Conservation (phyloP, 2,329 filamentous ascomycete species). For the Beauveria sp. region DNA sequence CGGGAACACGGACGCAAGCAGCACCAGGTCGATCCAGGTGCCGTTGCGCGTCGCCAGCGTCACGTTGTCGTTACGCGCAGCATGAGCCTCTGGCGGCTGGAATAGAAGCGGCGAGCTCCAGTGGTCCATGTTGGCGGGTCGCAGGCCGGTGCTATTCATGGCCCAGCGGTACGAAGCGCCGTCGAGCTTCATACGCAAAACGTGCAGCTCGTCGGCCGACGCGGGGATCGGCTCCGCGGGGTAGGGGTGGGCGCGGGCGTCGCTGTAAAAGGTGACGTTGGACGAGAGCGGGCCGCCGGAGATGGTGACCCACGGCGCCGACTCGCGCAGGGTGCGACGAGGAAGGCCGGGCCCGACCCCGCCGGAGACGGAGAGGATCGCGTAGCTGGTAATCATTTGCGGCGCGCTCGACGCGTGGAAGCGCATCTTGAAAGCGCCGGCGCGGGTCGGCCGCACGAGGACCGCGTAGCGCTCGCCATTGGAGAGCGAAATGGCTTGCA, state of each 20-base stretch:
- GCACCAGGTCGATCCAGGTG: conserved; percentile 50
- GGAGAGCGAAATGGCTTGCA: conserved; percentile 37
- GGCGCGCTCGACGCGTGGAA: conserved; percentile 38
- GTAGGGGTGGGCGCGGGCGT: conserved; percentile 36
- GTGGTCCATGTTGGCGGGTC: conserved; percentile 28
- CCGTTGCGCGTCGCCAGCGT: conserved; percentile 39
- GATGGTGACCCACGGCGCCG: conserved; percentile 40
- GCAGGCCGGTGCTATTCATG: conserved; percentile 38
- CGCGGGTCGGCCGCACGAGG: conserved; percentile 36
- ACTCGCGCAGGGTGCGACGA: conserved; percentile 14
- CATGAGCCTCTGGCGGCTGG: conserved; percentile 21
- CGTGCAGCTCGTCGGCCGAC: conserved; percentile 37
- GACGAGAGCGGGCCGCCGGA: conserved; percentile 35
- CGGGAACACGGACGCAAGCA: conserved; percentile 33
- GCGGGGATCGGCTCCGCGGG: conserved; percentile 36
- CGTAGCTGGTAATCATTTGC: conserved; percentile 49
- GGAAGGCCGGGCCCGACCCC: not conserved
- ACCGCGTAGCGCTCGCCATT: conserved; percentile 49
- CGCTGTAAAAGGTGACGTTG: conserved; percentile 36
- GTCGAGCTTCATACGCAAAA: conserved; percentile 32
- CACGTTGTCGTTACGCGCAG: conserved; percentile 30
- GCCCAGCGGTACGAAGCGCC: conserved; percentile 46
- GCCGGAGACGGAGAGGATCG: conserved; percentile 34
- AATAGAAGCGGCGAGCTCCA: conserved; percentile 37
- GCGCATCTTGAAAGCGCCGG: conserved; percentile 47